Percentiles rank a stretch among this genome's conserved stretches.
Evolutionary conservation across 2,329 filamentous ascomycete species (phyloP).

Genomic region (Colletotrichum sp.): DNA sequence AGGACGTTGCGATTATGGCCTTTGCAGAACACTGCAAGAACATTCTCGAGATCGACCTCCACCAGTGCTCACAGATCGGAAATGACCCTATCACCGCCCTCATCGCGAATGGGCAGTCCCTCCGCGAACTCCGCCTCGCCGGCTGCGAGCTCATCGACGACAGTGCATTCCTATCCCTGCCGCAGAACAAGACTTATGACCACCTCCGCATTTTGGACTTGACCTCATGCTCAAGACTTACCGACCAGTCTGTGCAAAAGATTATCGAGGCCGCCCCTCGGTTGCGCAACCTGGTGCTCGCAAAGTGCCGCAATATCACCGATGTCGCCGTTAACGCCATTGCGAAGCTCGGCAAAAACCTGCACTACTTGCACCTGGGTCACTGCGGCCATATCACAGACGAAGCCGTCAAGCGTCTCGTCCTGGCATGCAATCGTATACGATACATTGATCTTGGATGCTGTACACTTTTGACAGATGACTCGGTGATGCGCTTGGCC

Average conservation of each 20-base stretch:
- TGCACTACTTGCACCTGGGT: conserved; percentile 95
- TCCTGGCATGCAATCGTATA: conserved; percentile 88
- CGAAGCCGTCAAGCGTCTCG: conserved; percentile 81
- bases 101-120: conserved; percentile 75
- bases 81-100: conserved; percentile 85
- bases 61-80: conserved; percentile 81
- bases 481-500: conserved; percentile 83
- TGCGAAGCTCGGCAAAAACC: conserved; percentile 87
- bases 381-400: conserved; percentile 95
- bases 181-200: conserved; percentile 74
- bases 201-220: conserved; percentile 92
- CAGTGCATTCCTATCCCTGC: conserved; percentile 82
- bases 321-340: conserved; percentile 89
- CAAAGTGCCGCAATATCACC: conserved; percentile 93
- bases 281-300: conserved; percentile 88
- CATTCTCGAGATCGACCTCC: conserved; percentile 94
- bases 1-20: conserved; percentile 80
- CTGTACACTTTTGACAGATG: conserved; percentile 86
- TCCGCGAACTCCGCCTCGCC: conserved; percentile 89
- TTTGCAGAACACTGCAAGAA: conserved; percentile 90
- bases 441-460: conserved; percentile 98
- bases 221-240: conserved; percentile 84
- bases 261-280: conserved; percentile 88
- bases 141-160: conserved; percentile 87
- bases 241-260: conserved; percentile 85